Evolutionary conservation across 495 filamentous ascomycete species (phyloP).

Genomic region (Penicillium paradoxum): DNA sequence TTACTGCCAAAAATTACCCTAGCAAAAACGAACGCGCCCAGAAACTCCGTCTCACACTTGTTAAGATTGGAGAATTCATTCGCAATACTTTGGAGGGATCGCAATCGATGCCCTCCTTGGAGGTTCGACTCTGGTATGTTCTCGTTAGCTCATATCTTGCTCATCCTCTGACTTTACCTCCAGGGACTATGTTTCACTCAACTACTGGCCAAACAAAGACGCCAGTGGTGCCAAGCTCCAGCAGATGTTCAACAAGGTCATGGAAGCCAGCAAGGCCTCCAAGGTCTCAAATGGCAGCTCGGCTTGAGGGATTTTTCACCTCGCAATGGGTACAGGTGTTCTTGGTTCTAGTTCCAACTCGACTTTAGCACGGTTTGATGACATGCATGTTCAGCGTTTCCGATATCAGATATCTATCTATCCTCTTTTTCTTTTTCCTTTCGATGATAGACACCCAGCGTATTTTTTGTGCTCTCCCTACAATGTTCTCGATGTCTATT

Average conservation of each 20-base stretch:
- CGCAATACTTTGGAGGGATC: constrained; percentile 31
- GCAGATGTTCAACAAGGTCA: constrained; percentile 47
- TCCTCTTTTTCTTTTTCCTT: not conserved
- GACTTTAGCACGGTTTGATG: constrained; percentile 10
- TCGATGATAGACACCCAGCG: constrained; percentile 2
- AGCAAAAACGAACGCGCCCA: constrained; percentile 53
- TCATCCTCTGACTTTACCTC: constrained; percentile 4
- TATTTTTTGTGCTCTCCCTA: not conserved
- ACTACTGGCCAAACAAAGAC: constrained; percentile 50
- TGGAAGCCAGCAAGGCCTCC: constrained; percentile 28
- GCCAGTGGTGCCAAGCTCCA: constrained; percentile 41
- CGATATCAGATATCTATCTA: constrained; percentile 2
- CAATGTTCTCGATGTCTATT: not conserved
- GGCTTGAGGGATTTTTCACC: constrained; percentile 4
- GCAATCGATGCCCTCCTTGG: constrained; percentile 33
- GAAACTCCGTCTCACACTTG: constrained; percentile 41
- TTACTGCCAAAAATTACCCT: constrained; percentile 61
- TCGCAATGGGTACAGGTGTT: not conserved
- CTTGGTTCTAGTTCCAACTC: constrained; percentile 3
- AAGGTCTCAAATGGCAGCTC: constrained; percentile 27
- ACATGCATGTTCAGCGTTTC: constrained; percentile 14
- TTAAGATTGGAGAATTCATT: constrained; percentile 49
- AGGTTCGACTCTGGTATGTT: constrained; percentile 48
- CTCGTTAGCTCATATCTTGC: not conserved
- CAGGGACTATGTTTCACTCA: constrained; percentile 45